These are phyloP conservation scores for Passalora sequoiae DNA, from an alignment of 2,329 filamentous ascomycete species.

Conservation along the genomic window DNA sequence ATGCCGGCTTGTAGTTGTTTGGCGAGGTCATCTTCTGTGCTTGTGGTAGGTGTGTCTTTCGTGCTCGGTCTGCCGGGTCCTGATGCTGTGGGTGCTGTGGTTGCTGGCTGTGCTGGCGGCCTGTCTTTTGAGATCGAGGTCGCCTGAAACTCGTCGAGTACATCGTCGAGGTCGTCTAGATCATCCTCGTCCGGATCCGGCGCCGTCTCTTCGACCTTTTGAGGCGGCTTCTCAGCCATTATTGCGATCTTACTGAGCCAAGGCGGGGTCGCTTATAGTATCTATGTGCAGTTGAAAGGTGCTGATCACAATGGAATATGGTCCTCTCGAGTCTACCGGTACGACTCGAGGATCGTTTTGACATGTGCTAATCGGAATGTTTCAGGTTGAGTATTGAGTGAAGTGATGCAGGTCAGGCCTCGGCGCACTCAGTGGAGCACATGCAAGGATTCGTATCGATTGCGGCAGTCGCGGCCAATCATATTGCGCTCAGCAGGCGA, in stretches of 20 bases:
- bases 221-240: slow-evolving; percentile 28
- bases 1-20: slow-evolving; percentile 86
- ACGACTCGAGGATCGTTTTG: neutral
- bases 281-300: neutral
- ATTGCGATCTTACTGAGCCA: slow-evolving; percentile 1
- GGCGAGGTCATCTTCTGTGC: slow-evolving; percentile 66
- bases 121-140: slow-evolving; percentile 47
- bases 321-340: neutral
- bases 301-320: neutral
- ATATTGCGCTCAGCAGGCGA: too few species aligned
- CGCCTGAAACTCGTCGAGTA: slow-evolving; percentile 83
- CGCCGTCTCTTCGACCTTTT: slow-evolving; percentile 30
- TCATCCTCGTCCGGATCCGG: slow-evolving; percentile 92
- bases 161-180: slow-evolving; percentile 86
- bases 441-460: neutral
- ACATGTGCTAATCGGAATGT: neutral
- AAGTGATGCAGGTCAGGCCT: neutral
- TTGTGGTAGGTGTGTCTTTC: slow-evolving; percentile 28
- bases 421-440: neutral
- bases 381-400: neutral
- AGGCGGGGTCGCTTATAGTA: slow-evolving; percentile 7
- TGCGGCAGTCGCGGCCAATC: neutral
- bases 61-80: slow-evolving; percentile 35
- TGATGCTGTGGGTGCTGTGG: slow-evolving; percentile 35
- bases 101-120: slow-evolving; percentile 23